Evolutionary conservation across 1,139 yeast species (phyloP).

Genomic region (Meyerozyma sp.): DNA sequence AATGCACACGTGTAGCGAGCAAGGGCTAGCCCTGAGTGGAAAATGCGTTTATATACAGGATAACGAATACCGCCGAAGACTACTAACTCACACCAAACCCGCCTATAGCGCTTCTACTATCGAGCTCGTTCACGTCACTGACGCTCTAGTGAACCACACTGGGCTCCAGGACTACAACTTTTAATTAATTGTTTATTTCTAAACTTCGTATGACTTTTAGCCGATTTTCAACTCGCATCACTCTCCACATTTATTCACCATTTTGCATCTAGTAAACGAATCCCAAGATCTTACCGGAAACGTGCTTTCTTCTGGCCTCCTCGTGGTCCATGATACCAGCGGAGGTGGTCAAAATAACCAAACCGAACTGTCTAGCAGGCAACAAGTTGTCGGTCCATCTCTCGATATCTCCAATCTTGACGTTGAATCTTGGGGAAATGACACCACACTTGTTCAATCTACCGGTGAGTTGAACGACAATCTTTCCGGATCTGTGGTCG

Average conservation of each 20-base stretch:
- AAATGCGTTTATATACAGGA: not conserved
- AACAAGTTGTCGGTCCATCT: conserved; percentile 97
- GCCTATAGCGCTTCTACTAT: no score
- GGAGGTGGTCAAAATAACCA: conserved; percentile 93
- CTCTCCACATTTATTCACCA: not conserved
- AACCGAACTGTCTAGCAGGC: conserved; percentile 99
- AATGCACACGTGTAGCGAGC: not conserved
- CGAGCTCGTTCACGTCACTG: no score
- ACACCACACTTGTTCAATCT: conserved; percentile 99
- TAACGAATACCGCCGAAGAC: not conserved
- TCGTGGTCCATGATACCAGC: conserved; percentile 99
- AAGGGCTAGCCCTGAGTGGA: not conserved
- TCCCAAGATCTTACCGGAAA: conserved; percentile 96
- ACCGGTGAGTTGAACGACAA: conserved; percentile 94
- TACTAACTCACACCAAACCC: no score
- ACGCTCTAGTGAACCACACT: no score
- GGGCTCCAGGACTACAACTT: no score
- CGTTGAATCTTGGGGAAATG: conserved; percentile 96
- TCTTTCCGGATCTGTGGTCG: conserved; percentile 98
- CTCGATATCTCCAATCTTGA: conserved; percentile 88
- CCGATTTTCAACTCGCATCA: not conserved
- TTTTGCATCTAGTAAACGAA: conserved; percentile 56
- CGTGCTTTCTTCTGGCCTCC: conserved; percentile 99
- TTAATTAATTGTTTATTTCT: no score
- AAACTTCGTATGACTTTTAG: no score